Evolutionary conservation across 2,329 filamentous ascomycete genomes (phyloP), one percentile per base, ranked within the genome.

Genomic region (Aspergillus intermedius): DNA sequence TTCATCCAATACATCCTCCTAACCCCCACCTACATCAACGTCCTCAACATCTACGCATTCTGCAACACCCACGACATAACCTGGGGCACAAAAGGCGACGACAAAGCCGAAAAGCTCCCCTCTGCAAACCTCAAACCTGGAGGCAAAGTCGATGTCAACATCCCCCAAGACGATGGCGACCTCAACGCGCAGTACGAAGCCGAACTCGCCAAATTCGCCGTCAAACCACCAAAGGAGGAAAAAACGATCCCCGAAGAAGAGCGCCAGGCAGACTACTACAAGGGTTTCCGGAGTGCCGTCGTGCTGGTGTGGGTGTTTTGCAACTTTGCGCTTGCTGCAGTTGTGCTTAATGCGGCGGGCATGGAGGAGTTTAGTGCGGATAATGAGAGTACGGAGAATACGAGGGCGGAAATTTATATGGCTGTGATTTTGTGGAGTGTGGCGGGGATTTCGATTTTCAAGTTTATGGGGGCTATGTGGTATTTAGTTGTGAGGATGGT

Each of bases 31-130:
- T 98, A 95, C 73, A 94, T 94, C 75, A 98, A 97, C 71, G 91
- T 97, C 50, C 83, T 98, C 61, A 98, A 97, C 76, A 93, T 98
- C 49, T 98, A 97, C 71, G 91, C 91, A 52, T 98, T 98, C 73
- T 97, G 91, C 74, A 96, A 96, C 72, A 95, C 91, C 22, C 91
- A 96, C 77, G 91, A 96, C 64, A 93, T 96, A 56, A 94, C 91
- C 3, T 96, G 91, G 91, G 91, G 91, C 63, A 98, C 93, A 39
- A 98, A 97, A 71, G 93, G 93, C 60, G 93, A 97, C 67, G 91
- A 96, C 73, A 96, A 95, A 70, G 80, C 91, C 5, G 90, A 95
- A 60, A 91, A 91, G 64, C 81, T 96, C 46, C 88, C 89, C 1
- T 88, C 84, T 0, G 91, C 93, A 59, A 91, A 84, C 59, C 86